phyloP scores from a whole-genome alignment of 2,329 filamentous ascomycete genomes.

The Fusarium sp. region DNA sequence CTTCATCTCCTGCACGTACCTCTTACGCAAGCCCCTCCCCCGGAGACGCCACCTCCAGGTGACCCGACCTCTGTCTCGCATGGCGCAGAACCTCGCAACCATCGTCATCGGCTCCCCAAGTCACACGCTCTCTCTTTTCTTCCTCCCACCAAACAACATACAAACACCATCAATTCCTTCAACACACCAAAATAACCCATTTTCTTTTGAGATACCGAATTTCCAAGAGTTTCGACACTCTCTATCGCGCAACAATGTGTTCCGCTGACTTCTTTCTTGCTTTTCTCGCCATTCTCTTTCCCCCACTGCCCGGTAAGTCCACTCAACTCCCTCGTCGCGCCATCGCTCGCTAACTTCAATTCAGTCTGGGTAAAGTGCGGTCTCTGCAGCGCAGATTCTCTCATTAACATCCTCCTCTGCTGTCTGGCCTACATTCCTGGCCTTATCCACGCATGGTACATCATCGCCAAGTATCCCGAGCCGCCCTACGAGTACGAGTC shows the following conservation, averaged over 20 bases:
- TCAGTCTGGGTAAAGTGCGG: constrained; percentile 96
- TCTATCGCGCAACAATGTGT: constrained; percentile 59
- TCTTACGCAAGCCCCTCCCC: constrained; percentile 42
- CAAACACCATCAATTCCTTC: constrained; percentile 13
- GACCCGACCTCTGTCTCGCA: constrained; percentile 18
- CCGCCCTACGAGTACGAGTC: constrained; percentile 75
- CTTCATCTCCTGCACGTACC: background rate
- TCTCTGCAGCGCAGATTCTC: constrained; percentile 88
- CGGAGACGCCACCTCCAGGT: constrained; percentile 35
- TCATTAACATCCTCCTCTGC: constrained; percentile 96
- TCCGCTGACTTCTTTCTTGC: constrained; percentile 71
- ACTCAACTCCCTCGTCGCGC: constrained; percentile 1
- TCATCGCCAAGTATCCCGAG: constrained; percentile 91
- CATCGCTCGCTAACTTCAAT: constrained; percentile 23
- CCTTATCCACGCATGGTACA: constrained; percentile 96
- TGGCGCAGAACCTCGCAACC: constrained; percentile 9
- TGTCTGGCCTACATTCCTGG: constrained; percentile 83
- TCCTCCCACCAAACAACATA: constrained; percentile 14
- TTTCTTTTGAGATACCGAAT: background rate
- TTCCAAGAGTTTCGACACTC: background rate
- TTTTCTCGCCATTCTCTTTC: constrained; percentile 72
- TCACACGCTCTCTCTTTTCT: constrained; percentile 26
- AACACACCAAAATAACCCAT: background rate
- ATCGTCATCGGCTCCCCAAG: constrained; percentile 38
- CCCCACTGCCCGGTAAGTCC: constrained; percentile 70